These are phyloP conservation scores for Coprinopsis cinerea DNA, from an alignment of 768 basidiomycete genomes.

Conservation along the genomic window DNA sequence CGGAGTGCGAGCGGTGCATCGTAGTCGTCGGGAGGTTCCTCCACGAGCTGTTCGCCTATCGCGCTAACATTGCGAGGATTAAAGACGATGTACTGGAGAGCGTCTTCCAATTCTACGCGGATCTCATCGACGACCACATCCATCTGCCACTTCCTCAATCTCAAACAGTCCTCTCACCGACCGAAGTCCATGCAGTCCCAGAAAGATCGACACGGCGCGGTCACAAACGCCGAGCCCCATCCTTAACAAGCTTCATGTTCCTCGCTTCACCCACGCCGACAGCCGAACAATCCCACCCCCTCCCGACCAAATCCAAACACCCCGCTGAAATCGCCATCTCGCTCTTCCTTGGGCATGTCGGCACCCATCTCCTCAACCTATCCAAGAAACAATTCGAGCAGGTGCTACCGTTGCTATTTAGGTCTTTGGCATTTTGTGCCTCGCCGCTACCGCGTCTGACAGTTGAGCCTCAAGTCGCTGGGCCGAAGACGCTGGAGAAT, in stretches of 20 bases:
- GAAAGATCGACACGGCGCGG: conserved; percentile 6
- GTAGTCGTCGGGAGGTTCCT: conserved; percentile 57
- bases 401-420: conserved; percentile 72
- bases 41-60: conserved; percentile 39
- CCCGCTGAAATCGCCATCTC: conserved; percentile 60
- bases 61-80: conserved; percentile 54
- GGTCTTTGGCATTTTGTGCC: conserved; percentile 57
- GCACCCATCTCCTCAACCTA: conserved; percentile 54
- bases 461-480: conserved; percentile 35
- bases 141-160: conserved; percentile 18
- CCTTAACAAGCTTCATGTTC: conserved; percentile 57
- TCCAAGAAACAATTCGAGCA: conserved; percentile 44
- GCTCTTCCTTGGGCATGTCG: conserved; percentile 60
- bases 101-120: conserved; percentile 57
- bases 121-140: conserved; percentile 50
- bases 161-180: neutral
- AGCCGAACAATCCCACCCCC: conserved; percentile 21
- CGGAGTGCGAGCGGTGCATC: conserved; percentile 61
- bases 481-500: conserved; percentile 40
- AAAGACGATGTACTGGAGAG: conserved; percentile 50
- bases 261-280: conserved; percentile 47
- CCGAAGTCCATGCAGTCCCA: conserved; percentile 1
- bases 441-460: conserved; percentile 66
- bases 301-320: conserved; percentile 27
- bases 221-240: conserved; percentile 14